Evolutionary conservation across 768 basidiomycete species (phyloP).

Genomic region (Chalciporus pseudorubinellus): DNA sequence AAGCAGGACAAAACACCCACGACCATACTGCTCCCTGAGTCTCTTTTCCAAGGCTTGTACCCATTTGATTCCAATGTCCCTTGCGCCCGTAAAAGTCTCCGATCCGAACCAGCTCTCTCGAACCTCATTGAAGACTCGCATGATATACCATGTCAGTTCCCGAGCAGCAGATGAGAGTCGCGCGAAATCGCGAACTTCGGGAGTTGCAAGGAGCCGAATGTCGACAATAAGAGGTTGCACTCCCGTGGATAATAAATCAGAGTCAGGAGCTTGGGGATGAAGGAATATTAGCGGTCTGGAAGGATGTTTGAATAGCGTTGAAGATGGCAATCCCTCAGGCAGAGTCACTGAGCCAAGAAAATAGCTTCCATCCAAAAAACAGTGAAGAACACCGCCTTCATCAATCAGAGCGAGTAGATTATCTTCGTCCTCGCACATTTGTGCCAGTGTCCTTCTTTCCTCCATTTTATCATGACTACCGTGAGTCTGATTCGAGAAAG

Average conservation of each 20-base stretch:
- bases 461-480: slow-evolving; percentile 25
- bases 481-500: slow-evolving; percentile 39
- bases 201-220: slow-evolving; percentile 55
- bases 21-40: slow-evolving; percentile 63
- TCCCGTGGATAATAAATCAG: slow-evolving; percentile 26
- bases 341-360: slow-evolving; percentile 54
- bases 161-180: slow-evolving; percentile 65
- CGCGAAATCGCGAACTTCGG: slow-evolving; percentile 66
- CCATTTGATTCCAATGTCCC: slow-evolving; percentile 74
- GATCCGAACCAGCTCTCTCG: slow-evolving; percentile 70
- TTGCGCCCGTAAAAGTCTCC: slow-evolving; percentile 61
- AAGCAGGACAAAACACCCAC: slow-evolving; percentile 40
- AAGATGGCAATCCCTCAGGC: slow-evolving; percentile 33
- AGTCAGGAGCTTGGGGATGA: slow-evolving; percentile 36
- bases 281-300: slow-evolving; percentile 47
- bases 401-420: slow-evolving; percentile 67
- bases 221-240: slow-evolving; percentile 46
- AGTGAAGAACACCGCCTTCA: slow-evolving; percentile 53
- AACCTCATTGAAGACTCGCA: slow-evolving; percentile 73
- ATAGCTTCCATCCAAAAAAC: slow-evolving; percentile 76
- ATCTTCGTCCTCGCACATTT: slow-evolving; percentile 48
- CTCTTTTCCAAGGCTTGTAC: slow-evolving; percentile 59
- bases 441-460: slow-evolving; percentile 25
- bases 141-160: slow-evolving; percentile 69
- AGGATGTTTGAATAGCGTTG: slow-evolving; percentile 43